Evolutionary conservation across 108 stramenopile species (phyloP).

Genomic region (Stephanodiscus minutulus): DNA sequence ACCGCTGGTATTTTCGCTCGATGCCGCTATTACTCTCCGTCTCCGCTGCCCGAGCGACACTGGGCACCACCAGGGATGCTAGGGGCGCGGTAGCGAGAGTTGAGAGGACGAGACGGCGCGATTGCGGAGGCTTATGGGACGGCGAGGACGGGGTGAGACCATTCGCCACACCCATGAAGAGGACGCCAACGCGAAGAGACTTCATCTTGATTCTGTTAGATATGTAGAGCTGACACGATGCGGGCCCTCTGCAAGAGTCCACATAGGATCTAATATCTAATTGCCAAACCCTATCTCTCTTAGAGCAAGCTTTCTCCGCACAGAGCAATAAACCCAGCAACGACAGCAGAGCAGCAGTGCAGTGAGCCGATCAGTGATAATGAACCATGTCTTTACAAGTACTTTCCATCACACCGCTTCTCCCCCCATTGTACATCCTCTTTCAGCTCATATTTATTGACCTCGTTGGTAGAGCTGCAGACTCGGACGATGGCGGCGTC

Average conservation of each 20-base stretch:
- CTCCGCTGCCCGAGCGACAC: background rate
- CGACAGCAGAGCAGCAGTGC: background rate
- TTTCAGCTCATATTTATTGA: background rate
- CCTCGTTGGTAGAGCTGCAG: too few species aligned
- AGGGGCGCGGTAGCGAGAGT: background rate
- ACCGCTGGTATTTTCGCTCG: conserved; percentile 3
- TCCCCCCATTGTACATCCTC: background rate
- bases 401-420: background rate
- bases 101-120: background rate
- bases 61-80: background rate
- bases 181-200: background rate
- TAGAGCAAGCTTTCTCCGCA: too few species aligned
- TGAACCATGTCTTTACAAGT: background rate
- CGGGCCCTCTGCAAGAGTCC: too few species aligned
- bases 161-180: background rate
- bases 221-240: background rate
- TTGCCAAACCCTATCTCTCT: too few species aligned
- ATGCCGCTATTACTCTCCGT: background rate
- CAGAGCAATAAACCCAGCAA: too few species aligned
- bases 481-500: too few species aligned
- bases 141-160: background rate
- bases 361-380: background rate
- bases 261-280: too few species aligned
- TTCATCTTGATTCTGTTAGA: background rate
- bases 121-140: background rate